Percentiles rank a stretch among this genome's conserved stretches.
These are phyloP conservation scores for Rutstroemia sp. DNA, from an alignment of 2,329 filamentous ascomycete genomes.

Conservation along the genomic window DNA sequence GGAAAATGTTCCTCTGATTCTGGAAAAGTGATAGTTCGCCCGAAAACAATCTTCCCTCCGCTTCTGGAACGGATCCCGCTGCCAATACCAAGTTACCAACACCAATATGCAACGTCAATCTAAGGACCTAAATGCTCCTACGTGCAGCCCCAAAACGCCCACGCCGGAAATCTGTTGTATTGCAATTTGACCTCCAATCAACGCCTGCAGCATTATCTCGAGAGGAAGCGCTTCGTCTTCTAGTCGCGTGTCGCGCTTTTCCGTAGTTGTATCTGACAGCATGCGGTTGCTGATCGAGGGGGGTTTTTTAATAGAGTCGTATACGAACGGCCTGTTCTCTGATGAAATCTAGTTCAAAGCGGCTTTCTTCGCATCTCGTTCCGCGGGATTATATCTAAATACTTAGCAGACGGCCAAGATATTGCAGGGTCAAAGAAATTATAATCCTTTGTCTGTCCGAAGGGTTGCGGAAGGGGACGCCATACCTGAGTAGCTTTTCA, in stretches of 20 bases:
- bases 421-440: too few species aligned
- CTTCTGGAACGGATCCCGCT: neutral
- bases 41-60: neutral
- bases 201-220: conserved; percentile 17
- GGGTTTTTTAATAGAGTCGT: neutral
- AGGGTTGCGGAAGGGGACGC: neutral
- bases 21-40: conserved; percentile 10
- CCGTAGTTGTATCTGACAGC: neutral
- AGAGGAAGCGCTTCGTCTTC: neutral
- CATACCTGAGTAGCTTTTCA: conserved; percentile 90
- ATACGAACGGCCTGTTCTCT: conserved; percentile 3
- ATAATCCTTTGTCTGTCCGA: neutral
- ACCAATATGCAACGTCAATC: neutral
- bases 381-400: conserved; percentile 40
- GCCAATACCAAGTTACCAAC: neutral
- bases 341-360: conserved; percentile 21
- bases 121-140: neutral
- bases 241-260: neutral
- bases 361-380: conserved; percentile 37
- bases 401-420: conserved; percentile 13
- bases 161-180: conserved; percentile 5
- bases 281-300: neutral
- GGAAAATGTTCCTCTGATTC: conserved; percentile 16
- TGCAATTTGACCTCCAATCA: conserved; percentile 9
- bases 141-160: conserved; percentile 4